These are phyloP conservation scores for Mycena leptocephala DNA, from an alignment of 768 basidiomycete genomes.

Conservation along the genomic window DNA sequence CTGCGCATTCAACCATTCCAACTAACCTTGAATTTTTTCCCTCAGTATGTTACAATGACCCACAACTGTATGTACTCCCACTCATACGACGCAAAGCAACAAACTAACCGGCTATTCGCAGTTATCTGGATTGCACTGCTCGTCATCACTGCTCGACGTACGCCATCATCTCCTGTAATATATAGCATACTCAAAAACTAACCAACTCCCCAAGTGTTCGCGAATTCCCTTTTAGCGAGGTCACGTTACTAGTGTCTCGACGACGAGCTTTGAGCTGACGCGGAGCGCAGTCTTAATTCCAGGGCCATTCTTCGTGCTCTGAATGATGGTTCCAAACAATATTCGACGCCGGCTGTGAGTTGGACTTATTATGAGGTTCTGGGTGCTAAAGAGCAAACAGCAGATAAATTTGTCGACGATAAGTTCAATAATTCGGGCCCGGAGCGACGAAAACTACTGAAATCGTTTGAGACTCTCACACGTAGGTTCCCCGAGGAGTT, in stretches of 20 bases:
- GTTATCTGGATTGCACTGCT: not conserved
- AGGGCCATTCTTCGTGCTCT: not conserved
- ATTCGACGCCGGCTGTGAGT: not conserved
- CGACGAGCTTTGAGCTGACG: not conserved
- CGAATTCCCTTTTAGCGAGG: not conserved
- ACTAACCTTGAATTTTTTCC: not conserved
- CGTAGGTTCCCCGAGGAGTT: no score
- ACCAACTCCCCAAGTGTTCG: not conserved
- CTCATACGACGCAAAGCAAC: not conserved
- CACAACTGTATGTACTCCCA: not conserved
- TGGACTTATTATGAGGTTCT: not conserved
- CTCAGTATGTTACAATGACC: not conserved
- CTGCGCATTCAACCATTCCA: not conserved
- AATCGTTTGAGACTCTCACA: no score
- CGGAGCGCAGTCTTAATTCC: not conserved
- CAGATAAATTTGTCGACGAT: not conserved
- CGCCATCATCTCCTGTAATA: not conserved
- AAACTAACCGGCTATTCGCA: not conserved
- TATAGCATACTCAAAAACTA: not conserved
- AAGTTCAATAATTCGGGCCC: no score
- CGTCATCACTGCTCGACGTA: not conserved
- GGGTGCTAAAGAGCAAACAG: not conserved
- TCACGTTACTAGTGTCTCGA: not conserved
- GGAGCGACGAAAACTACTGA: no score
- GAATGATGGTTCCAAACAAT: not conserved